Conservation (phyloP, 176 grass and related monocot genomes). For the Zoysia pacifica region DNA sequence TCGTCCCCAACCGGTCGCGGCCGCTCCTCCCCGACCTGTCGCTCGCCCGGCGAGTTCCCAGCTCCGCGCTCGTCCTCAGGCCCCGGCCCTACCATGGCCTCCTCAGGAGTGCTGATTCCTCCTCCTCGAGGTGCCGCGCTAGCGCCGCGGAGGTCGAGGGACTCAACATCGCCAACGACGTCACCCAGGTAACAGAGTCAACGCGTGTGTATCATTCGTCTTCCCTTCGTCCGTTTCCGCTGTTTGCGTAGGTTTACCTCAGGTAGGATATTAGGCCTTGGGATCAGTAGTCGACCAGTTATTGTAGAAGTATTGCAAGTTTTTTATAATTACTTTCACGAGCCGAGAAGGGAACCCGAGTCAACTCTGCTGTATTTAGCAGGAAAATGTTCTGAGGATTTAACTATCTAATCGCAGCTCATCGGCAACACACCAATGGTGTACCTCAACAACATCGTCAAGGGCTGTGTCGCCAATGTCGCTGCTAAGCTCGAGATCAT, state of each 20-base stretch:
- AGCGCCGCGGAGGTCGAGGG: conserved; percentile 68
- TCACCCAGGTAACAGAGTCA: conserved; percentile 60
- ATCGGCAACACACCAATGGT: conserved; percentile 99
- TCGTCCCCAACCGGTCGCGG: conserved; percentile 17
- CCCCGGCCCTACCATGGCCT: not conserved
- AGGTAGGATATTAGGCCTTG: not conserved
- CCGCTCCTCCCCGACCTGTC: conserved; percentile 10
- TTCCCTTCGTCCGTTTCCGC: not conserved
- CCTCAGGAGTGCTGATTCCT: not conserved
- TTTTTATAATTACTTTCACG: not conserved
- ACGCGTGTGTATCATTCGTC: not conserved
- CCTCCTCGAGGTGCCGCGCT: conserved; percentile 53
- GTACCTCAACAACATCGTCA: conserved; percentile 83
- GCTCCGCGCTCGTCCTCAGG: conserved; percentile 32
- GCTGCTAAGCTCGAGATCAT: conserved; percentile 98
- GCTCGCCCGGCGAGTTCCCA: conserved; percentile 17
- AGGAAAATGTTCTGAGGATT: conserved; percentile 9
- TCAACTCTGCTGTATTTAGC: not conserved
- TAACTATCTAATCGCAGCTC: conserved; percentile 53
- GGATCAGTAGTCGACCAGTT: not conserved
- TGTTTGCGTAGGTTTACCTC: not conserved
- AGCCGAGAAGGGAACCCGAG: not conserved
- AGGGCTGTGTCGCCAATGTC: conserved; percentile 76
- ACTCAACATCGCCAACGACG: conserved; percentile 83
- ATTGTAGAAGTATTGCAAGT: not conserved